Percentiles rank a stretch among this genome's conserved stretches.
These are phyloP conservation scores for Zygoascus hellenicus DNA, from an alignment of 1,139 yeast species.

Conservation along the genomic window DNA sequence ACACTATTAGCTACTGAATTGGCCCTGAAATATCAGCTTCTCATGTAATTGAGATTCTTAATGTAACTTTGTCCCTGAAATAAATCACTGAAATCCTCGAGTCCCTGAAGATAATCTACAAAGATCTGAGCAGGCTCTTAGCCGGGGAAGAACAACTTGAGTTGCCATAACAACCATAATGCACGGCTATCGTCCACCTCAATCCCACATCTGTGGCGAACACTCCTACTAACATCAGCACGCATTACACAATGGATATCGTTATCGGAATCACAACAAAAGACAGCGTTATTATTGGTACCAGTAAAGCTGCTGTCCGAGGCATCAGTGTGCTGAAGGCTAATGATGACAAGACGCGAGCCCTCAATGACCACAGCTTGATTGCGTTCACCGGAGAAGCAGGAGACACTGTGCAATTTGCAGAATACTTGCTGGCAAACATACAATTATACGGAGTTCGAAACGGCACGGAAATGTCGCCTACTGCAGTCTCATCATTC, in stretches of 20 bases:
- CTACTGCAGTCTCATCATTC: constrained; percentile 77
- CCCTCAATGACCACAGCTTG: constrained; percentile 67
- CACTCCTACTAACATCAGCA: not conserved
- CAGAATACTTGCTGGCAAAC: constrained; percentile 90
- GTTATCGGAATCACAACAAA: constrained; percentile 77
- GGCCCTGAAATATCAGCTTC: too few species aligned
- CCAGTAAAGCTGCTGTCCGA: constrained; percentile 89
- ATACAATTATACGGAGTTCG: constrained; percentile 83
- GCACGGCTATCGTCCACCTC: too few species aligned
- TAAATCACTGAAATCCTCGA: too few species aligned
- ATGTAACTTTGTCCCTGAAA: too few species aligned
- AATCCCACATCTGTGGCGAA: too few species aligned
- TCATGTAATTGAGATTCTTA: too few species aligned
- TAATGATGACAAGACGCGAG: constrained; percentile 82
- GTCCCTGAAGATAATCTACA: too few species aligned
- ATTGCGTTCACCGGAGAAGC: constrained; percentile 94
- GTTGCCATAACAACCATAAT: not conserved
- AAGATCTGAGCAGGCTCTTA: too few species aligned
- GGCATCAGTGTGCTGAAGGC: constrained; percentile 87
- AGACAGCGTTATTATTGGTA: constrained; percentile 79
- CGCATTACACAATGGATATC: constrained; percentile 61
- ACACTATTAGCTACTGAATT: too few species aligned
- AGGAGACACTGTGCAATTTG: constrained; percentile 94
- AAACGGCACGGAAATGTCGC: constrained; percentile 66
- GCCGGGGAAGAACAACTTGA: too few species aligned